Percentiles rank a stretch among this genome's conserved stretches.
These are phyloP conservation scores for Lentithecium fluviatile DNA, from an alignment of 495 filamentous ascomycete species.

Conservation along the genomic window DNA sequence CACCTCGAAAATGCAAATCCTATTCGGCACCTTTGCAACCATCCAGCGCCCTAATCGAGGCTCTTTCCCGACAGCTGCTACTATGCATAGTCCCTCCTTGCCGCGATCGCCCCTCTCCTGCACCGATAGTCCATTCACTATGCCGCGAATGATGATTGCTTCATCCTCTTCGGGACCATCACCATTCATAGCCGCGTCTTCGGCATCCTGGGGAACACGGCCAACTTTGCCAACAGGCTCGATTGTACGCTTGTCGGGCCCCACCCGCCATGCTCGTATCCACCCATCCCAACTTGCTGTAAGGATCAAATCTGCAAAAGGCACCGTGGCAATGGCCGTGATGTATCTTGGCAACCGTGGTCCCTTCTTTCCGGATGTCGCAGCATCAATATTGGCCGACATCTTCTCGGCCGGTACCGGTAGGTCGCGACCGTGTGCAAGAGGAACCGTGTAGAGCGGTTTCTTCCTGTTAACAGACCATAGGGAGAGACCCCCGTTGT, in stretches of 20 bases:
- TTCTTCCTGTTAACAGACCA: constrained; percentile 96
- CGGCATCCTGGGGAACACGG: not conserved
- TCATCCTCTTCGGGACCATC: constrained; percentile 4
- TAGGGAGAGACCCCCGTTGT: constrained; percentile 81
- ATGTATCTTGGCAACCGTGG: constrained; percentile 74
- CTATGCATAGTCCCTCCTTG: constrained; percentile 73
- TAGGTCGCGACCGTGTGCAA: constrained; percentile 80
- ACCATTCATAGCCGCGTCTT: not conserved
- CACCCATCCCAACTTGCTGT: constrained; percentile 93
- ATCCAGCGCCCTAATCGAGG: constrained; percentile 78
- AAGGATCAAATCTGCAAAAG: constrained; percentile 82
- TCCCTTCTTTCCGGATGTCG: constrained; percentile 48
- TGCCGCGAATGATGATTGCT: constrained; percentile 59
- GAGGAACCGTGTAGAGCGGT: constrained; percentile 71
- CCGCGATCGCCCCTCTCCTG: constrained; percentile 72
- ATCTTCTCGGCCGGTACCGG: constrained; percentile 62
- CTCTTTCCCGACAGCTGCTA: constrained; percentile 82
- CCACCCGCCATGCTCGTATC: constrained; percentile 80
- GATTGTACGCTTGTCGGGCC: constrained; percentile 77
- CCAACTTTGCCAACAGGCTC: constrained; percentile 66
- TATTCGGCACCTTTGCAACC: constrained; percentile 67
- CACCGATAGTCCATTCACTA: constrained; percentile 81
- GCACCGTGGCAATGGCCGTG: constrained; percentile 80
- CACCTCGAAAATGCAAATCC: constrained; percentile 77
- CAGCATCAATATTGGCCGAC: constrained; percentile 65